phyloP scores from a whole-genome alignment of 352 stramenopile genomes.

The Phytophthora sp. region DNA sequence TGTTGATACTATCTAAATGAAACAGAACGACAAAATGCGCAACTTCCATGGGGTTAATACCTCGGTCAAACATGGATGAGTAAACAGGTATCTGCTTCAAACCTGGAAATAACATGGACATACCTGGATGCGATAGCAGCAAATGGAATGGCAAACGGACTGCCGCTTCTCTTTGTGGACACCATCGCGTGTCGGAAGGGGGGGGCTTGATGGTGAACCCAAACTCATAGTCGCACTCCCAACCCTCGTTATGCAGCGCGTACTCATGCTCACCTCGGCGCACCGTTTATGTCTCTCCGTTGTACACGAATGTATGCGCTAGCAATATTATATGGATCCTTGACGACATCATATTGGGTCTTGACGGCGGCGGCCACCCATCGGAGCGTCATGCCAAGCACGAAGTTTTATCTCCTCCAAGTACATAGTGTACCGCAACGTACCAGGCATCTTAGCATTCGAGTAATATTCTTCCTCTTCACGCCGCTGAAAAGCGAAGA shows the following conservation, averaged over 20 bases:
- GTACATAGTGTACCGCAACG: not conserved
- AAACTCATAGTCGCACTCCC: slow-evolving; percentile 8
- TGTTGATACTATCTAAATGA: not conserved
- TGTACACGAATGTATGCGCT: not conserved
- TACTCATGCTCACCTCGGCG: not conserved
- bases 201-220: slow-evolving; percentile 2
- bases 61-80: not conserved
- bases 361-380: not conserved
- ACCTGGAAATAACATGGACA: not conserved
- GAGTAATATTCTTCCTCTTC: slow-evolving; percentile 7
- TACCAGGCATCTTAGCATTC: not conserved
- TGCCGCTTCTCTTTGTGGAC: slow-evolving; percentile 5
- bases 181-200: slow-evolving; percentile 13
- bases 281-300: not conserved
- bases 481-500: not conserved
- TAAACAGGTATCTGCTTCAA: not conserved
- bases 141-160: slow-evolving; percentile 22
- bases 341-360: slow-evolving; percentile 1
- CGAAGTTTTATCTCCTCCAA: slow-evolving; percentile 2
- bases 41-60: not conserved
- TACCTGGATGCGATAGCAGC: slow-evolving; percentile 4
- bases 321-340: not conserved
- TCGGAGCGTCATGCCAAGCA: slow-evolving; percentile 2
- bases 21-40: not conserved
- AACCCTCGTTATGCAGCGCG: slow-evolving; percentile 8